Evolutionary conservation across 1,284 basidiomycete species (phyloP).

Genomic region (Cryptococcus sp.): DNA sequence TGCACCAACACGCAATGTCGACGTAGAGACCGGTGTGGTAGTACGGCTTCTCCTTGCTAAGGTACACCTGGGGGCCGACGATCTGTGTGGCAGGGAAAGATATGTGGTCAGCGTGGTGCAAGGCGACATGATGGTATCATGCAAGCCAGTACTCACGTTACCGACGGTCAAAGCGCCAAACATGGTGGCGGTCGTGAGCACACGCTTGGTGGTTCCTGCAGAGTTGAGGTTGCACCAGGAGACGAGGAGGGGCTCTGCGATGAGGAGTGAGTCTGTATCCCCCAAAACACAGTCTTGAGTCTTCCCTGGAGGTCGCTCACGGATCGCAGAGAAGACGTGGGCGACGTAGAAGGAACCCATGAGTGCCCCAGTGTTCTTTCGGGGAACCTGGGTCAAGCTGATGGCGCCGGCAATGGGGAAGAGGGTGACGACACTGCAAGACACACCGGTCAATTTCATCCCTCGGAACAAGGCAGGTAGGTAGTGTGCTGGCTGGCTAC

Average conservation of each 20-base stretch:
- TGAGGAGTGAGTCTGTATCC: too few species aligned
- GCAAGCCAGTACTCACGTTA: constrained; percentile 10
- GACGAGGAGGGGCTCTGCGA: constrained; percentile 22
- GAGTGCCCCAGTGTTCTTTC: constrained; percentile 37
- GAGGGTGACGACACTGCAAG: constrained; percentile 6
- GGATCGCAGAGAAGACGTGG: constrained; percentile 7
- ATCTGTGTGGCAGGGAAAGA: too few species aligned
- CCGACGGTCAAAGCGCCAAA: constrained; percentile 25
- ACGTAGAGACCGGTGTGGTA: constrained; percentile 29
- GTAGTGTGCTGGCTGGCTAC: constrained; percentile 21
- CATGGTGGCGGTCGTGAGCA: constrained; percentile 25
- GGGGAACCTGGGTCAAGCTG: constrained; percentile 47
- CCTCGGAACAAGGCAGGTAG: too few species aligned
- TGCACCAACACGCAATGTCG: constrained; percentile 29
- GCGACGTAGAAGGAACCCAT: constrained; percentile 53
- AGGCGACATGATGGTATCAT: too few species aligned
- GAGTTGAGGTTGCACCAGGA: constrained; percentile 33
- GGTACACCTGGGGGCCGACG: constrained; percentile 16
- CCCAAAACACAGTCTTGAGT: not conserved
- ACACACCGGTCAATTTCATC: not conserved
- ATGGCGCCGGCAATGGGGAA: constrained; percentile 52
- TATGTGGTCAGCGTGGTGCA: too few species aligned
- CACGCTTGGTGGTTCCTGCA: constrained; percentile 31
- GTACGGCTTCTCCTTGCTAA: constrained; percentile 21
- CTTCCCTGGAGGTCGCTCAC: not conserved